phyloP scores from a whole-genome alignment of 2,329 filamentous ascomycete species.

The Cladosporium sp. region DNA sequence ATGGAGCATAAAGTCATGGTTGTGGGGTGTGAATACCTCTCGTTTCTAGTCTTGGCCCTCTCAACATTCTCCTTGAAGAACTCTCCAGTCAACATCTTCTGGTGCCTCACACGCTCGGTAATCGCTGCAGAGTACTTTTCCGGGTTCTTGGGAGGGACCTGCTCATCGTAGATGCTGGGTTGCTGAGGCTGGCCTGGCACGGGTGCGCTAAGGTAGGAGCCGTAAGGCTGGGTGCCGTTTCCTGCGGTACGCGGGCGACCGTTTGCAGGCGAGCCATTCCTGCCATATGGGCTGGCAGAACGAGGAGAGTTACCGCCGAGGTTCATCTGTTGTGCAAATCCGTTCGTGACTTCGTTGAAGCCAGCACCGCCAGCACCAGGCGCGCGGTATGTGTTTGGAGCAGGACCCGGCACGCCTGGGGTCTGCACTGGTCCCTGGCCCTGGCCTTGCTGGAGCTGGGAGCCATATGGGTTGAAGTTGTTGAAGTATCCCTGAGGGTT shows the following conservation, averaged over 20 bases:
- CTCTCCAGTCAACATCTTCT: slow-evolving; percentile 62
- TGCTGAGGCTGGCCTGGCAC: slow-evolving; percentile 45
- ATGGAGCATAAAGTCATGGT: background rate
- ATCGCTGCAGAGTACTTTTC: slow-evolving; percentile 87
- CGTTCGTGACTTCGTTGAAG: slow-evolving; percentile 80
- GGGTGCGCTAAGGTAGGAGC: slow-evolving; percentile 62
- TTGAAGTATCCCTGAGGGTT: slow-evolving; percentile 48
- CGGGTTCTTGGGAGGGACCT: slow-evolving; percentile 73
- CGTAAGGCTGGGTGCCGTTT: slow-evolving; percentile 57
- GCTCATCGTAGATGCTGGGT: slow-evolving; percentile 50
- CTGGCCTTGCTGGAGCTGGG: slow-evolving; percentile 48
- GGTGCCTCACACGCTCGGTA: slow-evolving; percentile 65
- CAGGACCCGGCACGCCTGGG: slow-evolving; percentile 40
- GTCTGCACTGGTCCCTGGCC: slow-evolving; percentile 14
- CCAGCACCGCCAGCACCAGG: slow-evolving; percentile 50
- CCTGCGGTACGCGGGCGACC: slow-evolving; percentile 77
- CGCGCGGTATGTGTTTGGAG: slow-evolving; percentile 46
- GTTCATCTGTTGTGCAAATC: slow-evolving; percentile 92
- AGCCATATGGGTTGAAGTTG: slow-evolving; percentile 38
- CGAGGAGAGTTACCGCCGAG: slow-evolving; percentile 66
- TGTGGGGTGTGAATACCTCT: slow-evolving; percentile 60
- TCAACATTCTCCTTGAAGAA: slow-evolving; percentile 99
- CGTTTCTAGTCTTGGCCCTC: slow-evolving; percentile 88
- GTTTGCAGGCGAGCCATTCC: slow-evolving; percentile 61
- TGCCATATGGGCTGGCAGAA: slow-evolving; percentile 62